These are phyloP conservation scores for Boletus mariae DNA, from an alignment of 1,284 basidiomycete genomes.

Conservation along the genomic window DNA sequence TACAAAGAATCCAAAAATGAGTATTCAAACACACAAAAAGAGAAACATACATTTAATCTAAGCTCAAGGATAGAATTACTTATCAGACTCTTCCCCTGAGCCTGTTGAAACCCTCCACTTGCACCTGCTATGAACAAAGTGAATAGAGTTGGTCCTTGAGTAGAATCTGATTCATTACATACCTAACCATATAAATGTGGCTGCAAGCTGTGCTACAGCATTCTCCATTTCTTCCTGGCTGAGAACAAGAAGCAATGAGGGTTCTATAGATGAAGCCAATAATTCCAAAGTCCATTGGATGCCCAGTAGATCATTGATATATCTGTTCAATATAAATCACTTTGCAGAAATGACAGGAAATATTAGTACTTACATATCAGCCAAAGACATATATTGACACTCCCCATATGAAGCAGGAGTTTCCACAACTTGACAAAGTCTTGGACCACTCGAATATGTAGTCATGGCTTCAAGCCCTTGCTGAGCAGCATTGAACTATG, in stretches of 20 bases:
- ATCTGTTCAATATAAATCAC: not conserved
- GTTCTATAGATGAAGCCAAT: not conserved
- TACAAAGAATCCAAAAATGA: not conserved
- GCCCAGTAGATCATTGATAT: not conserved
- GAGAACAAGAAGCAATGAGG: not conserved
- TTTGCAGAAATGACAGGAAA: not conserved
- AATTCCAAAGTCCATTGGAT: not conserved
- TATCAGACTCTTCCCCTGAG: not conserved
- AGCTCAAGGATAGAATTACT: not conserved
- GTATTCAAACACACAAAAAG: not conserved
- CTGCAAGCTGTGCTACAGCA: conserved; percentile 6
- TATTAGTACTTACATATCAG: not conserved
- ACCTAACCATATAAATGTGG: conserved; percentile 17
- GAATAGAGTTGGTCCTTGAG: not conserved
- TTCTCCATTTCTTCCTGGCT: not conserved
- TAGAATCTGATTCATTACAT: not conserved
- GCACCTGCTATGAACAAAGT: not conserved
- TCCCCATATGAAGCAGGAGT: not conserved
- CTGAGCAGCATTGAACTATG: not conserved
- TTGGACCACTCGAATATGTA: not conserved
- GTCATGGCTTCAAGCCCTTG: not conserved
- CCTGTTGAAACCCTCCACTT: conserved; percentile 8
- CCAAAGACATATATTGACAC: not conserved
- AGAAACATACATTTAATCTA: conserved; percentile 15
- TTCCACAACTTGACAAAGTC: not conserved